These are phyloP conservation scores for Fonsecaea multimorphosa DNA, from an alignment of 2,329 filamentous ascomycete genomes.

Conservation along the genomic window DNA sequence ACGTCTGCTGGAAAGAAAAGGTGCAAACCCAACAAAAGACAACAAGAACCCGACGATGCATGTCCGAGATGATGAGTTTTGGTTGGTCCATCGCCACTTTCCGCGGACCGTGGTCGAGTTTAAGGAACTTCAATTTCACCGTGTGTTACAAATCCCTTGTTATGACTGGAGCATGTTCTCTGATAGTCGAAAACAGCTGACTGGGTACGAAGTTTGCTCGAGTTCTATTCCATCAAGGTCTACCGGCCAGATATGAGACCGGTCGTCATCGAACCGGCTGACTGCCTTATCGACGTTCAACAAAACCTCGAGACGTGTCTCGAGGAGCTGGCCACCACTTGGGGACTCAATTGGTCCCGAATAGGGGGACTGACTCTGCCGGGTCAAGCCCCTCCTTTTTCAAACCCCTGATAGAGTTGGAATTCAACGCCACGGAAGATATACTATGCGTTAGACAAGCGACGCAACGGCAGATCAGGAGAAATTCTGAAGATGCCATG, in stretches of 20 bases:
- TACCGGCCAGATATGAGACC: slow-evolving; percentile 31
- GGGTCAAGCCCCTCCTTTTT: slow-evolving; percentile 10
- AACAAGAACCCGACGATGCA: slow-evolving; percentile 36
- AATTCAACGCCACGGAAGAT: not conserved
- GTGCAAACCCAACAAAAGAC: slow-evolving; percentile 24
- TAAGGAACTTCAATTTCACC: slow-evolving; percentile 36
- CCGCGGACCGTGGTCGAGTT: slow-evolving; percentile 33
- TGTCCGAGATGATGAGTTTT: slow-evolving; percentile 32
- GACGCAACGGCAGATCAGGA: not conserved
- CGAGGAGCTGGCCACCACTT: slow-evolving; percentile 32
- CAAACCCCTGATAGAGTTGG: not conserved
- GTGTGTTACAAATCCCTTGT: slow-evolving; percentile 13
- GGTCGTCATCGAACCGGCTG: slow-evolving; percentile 22
- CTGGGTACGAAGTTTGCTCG: slow-evolving; percentile 31
- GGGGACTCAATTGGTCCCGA: slow-evolving; percentile 32
- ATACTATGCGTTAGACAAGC: not conserved
- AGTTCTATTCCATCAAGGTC: slow-evolving; percentile 33
- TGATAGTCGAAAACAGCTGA: slow-evolving; percentile 27
- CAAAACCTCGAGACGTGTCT: slow-evolving; percentile 33
- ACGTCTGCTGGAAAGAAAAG: slow-evolving; percentile 28
- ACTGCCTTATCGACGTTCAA: slow-evolving; percentile 26
- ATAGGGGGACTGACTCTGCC: slow-evolving; percentile 32
- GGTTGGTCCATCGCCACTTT: slow-evolving; percentile 29
- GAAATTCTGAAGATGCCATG: not conserved
- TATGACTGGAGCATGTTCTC: not conserved